phyloP scores from a whole-genome alignment of 2,329 filamentous ascomycete species.

The Xylaria sp. region DNA sequence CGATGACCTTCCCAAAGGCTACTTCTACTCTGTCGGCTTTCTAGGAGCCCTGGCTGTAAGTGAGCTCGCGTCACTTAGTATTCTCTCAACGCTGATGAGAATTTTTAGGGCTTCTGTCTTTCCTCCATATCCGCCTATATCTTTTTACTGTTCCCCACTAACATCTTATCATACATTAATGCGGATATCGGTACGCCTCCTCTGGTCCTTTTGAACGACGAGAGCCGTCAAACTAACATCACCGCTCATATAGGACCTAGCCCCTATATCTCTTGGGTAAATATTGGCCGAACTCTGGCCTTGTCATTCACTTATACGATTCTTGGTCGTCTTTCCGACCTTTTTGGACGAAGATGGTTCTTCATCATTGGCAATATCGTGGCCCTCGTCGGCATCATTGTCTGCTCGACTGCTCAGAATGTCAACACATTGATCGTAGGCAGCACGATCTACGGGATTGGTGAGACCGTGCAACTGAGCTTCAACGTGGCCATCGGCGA shows the following conservation, averaged over 20 bases:
- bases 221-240: not conserved
- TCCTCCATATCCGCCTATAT: constrained; percentile 52
- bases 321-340: constrained; percentile 53
- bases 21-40: constrained; percentile 51
- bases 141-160: constrained; percentile 53
- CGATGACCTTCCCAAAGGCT: constrained; percentile 51
- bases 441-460: constrained; percentile 50
- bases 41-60: constrained; percentile 49
- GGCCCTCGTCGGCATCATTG: constrained; percentile 51
- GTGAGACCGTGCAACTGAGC: constrained; percentile 51
- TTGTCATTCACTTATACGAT: constrained; percentile 52
- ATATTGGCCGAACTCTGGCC: constrained; percentile 50
- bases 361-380: constrained; percentile 53
- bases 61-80: not conserved
- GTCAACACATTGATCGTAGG: constrained; percentile 52
- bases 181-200: constrained; percentile 48
- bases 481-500: constrained; percentile 54
- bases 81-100: constrained; percentile 22
- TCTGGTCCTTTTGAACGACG: not conserved
- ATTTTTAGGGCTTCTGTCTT: constrained; percentile 50
- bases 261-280: constrained; percentile 50
- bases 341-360: constrained; percentile 54
- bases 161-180: constrained; percentile 51
- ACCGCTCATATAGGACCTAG: constrained; percentile 44
- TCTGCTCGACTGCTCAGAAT: constrained; percentile 50